phyloP scores from a whole-genome alignment of 1,284 basidiomycete genomes.

The Ganoderma boninense region DNA sequence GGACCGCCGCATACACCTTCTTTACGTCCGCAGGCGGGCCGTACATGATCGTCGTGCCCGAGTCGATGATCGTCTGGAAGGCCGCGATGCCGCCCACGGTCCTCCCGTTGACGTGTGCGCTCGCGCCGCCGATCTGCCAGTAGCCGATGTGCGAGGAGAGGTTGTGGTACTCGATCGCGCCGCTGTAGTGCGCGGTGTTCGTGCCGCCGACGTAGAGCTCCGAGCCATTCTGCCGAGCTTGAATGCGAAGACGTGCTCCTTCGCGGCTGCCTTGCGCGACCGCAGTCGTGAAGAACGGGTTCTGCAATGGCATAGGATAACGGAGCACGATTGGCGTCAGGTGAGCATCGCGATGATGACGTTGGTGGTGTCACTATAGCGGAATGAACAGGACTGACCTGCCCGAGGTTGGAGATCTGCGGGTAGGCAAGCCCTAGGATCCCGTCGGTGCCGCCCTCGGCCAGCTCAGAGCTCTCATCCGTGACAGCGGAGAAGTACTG shows the following conservation, averaged over 20 bases:
- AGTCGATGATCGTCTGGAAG: constrained; percentile 44
- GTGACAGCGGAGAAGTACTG: constrained; percentile 40
- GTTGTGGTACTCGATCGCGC: constrained; percentile 26
- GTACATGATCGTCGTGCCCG: constrained; percentile 58
- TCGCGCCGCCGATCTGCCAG: constrained; percentile 50
- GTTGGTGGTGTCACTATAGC: constrained; percentile 15
- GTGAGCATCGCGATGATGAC: constrained; percentile 52
- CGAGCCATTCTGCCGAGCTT: constrained; percentile 53
- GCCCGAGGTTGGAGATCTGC: constrained; percentile 32
- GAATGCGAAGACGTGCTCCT: constrained; percentile 54
- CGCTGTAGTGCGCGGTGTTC: constrained; percentile 21
- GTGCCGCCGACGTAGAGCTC: constrained; percentile 58
- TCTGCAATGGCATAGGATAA: neutral
- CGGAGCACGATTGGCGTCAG: neutral
- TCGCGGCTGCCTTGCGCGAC: constrained; percentile 45
- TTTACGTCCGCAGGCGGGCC: constrained; percentile 53
- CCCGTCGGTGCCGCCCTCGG: constrained; percentile 35
- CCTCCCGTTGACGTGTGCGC: constrained; percentile 40
- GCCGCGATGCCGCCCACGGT: constrained; percentile 28
- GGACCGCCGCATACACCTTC: constrained; percentile 53
- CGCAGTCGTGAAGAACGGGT: constrained; percentile 53
- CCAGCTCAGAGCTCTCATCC: constrained; percentile 27
- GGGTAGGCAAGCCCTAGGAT: constrained; percentile 41
- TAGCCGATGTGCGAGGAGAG: constrained; percentile 32
- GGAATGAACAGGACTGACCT: constrained; percentile 18